Evolutionary conservation across 73 alveolate species (phyloP).

Genomic region (Uronychia setigera): DNA sequence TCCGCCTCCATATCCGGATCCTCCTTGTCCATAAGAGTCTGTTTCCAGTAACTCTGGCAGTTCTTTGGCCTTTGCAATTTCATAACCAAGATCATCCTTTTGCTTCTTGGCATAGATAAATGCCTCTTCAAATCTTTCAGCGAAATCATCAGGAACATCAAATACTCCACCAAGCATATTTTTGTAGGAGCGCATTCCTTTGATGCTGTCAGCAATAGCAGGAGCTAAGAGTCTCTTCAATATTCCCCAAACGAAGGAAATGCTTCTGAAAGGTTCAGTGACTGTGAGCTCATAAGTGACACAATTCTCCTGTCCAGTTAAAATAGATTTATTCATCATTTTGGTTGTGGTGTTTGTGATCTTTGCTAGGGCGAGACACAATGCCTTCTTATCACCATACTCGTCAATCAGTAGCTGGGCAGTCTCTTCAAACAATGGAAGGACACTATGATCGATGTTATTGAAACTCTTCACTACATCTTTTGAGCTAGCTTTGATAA

Average conservation of each 20-base stretch:
- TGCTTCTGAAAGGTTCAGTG: constrained; percentile 8
- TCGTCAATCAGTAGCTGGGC: constrained; percentile 31
- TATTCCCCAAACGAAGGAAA: constrained; percentile 31
- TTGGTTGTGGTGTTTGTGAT: constrained; percentile 21
- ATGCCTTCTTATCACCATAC: constrained; percentile 23
- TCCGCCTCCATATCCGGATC: constrained; percentile 14
- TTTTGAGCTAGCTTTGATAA: constrained; percentile 48
- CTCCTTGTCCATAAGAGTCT: not conserved
- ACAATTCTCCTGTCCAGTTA: constrained; percentile 30
- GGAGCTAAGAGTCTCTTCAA: constrained; percentile 10
- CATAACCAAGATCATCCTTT: constrained; percentile 1
- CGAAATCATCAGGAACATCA: constrained; percentile 30
- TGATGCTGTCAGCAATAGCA: not conserved
- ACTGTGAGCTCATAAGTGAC: constrained; percentile 21
- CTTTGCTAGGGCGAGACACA: constrained; percentile 2
- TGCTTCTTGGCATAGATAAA: not conserved
- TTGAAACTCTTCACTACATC: constrained; percentile 24
- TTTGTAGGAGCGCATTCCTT: constrained; percentile 15
- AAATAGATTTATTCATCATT: constrained; percentile 19
- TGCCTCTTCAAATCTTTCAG: constrained; percentile 8
- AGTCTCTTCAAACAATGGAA: constrained; percentile 49
- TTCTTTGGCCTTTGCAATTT: constrained; percentile 12
- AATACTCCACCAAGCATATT: constrained; percentile 21
- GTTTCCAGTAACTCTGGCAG: constrained; percentile 45
- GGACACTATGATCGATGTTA: constrained; percentile 19